Base-by-base conservation (phyloP, 176 grass and related monocot genomes). In the Aegilops umbellulata region DNA sequence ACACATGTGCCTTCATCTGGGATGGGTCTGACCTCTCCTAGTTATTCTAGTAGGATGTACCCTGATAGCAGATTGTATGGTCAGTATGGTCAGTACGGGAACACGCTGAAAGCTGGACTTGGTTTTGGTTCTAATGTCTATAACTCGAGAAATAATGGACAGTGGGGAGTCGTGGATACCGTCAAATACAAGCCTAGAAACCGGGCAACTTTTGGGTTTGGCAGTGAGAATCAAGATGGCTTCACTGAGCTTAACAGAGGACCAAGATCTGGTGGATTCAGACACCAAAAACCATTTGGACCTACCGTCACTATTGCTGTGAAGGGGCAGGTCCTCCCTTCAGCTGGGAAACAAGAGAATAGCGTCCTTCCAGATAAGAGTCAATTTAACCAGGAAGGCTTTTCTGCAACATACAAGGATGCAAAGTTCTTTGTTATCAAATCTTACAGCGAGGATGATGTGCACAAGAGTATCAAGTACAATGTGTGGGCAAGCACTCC, bases 391-490 rank as follows among this genome's bases (percentile, higher is more conserved):
- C 81, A 86, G 68, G 91, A 87, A 68, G 86, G 82, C 24, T 95
- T 98, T 77, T 64, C 87, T 85, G 83, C 90, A 53, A 89, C 83
- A 66, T 95, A 94, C 87, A 80, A 87, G 12, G 90, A 95, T 77
- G 93, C 95, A 65, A 98, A 94, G 83, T 98, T 98, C 75, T 98
- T 95, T 32, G 67, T 98, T 64, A 98, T 98, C 51, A 95, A 98
- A 88, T 95, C 93, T 26, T 98, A 98, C 70, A 95, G 93, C 4
- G 93, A 98, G 93, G 95, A 95, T 90, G 95, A 98, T 90, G 90
- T 98, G 65, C 95, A 98, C 83, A 98, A 95, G 84, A 98, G 95
- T 82, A 93, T 98, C 66, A 95, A 98, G 87, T 95, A 98, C 61
- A 90, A 94, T 81, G 93, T 94, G 7, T 95, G 95, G 95, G 88